Base-by-base conservation (phyloP, 1,284 basidiomycete species). In the Vanrija sp. region DNA sequence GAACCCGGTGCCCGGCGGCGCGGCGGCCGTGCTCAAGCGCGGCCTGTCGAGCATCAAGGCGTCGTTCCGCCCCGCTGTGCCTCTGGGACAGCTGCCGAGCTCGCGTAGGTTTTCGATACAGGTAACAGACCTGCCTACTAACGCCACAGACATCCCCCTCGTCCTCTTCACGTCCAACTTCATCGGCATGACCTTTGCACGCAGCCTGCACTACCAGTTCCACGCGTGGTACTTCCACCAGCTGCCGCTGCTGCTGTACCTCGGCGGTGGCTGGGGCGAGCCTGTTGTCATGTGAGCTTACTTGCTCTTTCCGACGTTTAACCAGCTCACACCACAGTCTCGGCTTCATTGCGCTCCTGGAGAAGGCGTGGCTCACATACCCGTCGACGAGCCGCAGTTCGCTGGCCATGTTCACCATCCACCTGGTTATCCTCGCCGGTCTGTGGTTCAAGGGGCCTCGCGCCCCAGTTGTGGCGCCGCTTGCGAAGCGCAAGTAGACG, bases 151-250 rank as follows among this genome's bases (percentile, higher is more conserved):
- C 69, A 83, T 91, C 39, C 82, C 86, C 10, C 87, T 87, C 0
- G 81, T 91, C 21, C 80, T 97, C 18, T 92, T 91, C 79, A 93
- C 91, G 1, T 89, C 88, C 15, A 98, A 98, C 70, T 75, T 98
- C 49, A 86, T 97, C 58, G 95, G 95, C 21, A 87, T 98, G 34
- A 65, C 89, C 5, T 97, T 89, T 72, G 90, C 96, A 15, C 85
- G 96, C n/a, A 96, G 93, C 15, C 78, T 99, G 52, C 95, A 99
- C 74, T 98, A 98, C 74, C 95, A 99, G 67, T 99, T 99, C 77
- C 97, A 97, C 74, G 87, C 89, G 5, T 98, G 95, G 96, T 98
- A 98, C 74, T 91, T 89, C 12, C 88, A 92, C 61, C 91, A 95
- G 65, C 74, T 96, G n/a, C 91, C 93, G 0, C 85, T 95, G 66